Evolutionary conservation across 768 basidiomycete species (phyloP).

Genomic region (Lactarius psammicola): DNA sequence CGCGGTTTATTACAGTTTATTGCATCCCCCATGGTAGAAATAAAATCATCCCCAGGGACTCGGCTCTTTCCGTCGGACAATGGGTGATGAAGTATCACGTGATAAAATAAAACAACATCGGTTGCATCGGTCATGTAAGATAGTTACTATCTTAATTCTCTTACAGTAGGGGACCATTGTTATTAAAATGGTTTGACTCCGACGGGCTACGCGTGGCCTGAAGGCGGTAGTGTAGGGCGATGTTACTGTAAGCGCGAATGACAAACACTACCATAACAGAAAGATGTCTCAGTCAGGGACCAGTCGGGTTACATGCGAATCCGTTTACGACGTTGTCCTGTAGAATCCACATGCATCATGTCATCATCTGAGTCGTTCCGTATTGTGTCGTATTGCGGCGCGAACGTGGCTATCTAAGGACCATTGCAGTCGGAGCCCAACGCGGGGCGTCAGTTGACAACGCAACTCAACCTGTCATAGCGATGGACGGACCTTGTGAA

Average conservation of each 20-base stretch:
- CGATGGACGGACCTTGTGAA: conserved; percentile 47
- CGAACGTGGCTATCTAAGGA: conserved; percentile 25
- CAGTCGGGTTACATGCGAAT: conserved; percentile 31
- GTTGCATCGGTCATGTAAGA: too few species aligned
- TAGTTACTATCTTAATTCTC: neutral
- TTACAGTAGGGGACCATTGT: neutral
- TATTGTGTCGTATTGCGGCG: conserved; percentile 25
- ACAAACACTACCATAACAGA: neutral
- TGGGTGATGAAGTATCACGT: too few species aligned
- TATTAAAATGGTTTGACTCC: too few species aligned
- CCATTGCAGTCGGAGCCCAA: neutral
- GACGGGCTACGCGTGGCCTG: neutral
- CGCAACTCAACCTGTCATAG: neutral
- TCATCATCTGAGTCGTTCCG: conserved; percentile 41
- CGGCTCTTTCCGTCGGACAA: too few species aligned
- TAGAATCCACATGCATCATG: conserved; percentile 33
- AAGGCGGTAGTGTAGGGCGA: neutral
- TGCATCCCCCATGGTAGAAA: neutral
- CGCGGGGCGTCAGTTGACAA: conserved; percentile 9
- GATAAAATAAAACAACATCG: too few species aligned
- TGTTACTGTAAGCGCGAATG: neutral
- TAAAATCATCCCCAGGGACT: too few species aligned
- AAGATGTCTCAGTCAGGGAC: neutral
- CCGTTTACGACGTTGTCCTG: conserved; percentile 38
- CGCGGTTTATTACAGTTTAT: neutral